These are phyloP conservation scores for Epichloe sp. DNA, from an alignment of 2,329 filamentous ascomycete species.

Conservation along the genomic window DNA sequence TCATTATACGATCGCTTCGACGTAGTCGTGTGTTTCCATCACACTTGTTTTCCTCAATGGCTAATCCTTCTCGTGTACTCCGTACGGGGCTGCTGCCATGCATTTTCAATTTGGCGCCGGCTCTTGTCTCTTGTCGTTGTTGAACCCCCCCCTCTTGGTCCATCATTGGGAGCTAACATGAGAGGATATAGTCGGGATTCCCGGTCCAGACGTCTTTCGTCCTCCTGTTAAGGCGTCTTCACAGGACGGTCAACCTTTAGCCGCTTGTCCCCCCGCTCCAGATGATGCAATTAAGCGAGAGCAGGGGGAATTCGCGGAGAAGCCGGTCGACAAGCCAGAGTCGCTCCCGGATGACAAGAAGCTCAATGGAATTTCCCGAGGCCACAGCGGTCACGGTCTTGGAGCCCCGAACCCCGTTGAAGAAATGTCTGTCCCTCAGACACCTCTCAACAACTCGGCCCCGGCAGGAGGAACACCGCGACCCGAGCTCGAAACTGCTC, in stretches of 20 bases:
- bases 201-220: constrained; percentile 16
- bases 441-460: constrained; percentile 21
- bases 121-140: background rate
- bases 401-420: constrained; percentile 21
- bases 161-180: background rate
- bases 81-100: background rate
- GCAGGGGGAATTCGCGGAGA: constrained; percentile 4
- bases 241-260: constrained; percentile 8
- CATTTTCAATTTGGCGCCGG: background rate
- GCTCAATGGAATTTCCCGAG: constrained; percentile 6
- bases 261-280: constrained; percentile 8
- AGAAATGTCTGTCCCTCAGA: constrained; percentile 22
- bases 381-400: constrained; percentile 8
- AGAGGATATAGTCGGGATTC: constrained; percentile 14
- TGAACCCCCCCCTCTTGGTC: background rate
- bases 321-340: constrained; percentile 8
- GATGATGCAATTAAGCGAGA: background rate
- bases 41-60: background rate
- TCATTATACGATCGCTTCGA: background rate
- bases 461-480: constrained; percentile 22
- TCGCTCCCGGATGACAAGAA: constrained; percentile 8
- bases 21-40: background rate
- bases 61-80: background rate
- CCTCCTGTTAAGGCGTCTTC: constrained; percentile 15
- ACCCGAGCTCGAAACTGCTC: constrained; percentile 20